Evolutionary conservation across 2,329 filamentous ascomycete species (phyloP).

Genomic region (Colletotrichum phormii): DNA sequence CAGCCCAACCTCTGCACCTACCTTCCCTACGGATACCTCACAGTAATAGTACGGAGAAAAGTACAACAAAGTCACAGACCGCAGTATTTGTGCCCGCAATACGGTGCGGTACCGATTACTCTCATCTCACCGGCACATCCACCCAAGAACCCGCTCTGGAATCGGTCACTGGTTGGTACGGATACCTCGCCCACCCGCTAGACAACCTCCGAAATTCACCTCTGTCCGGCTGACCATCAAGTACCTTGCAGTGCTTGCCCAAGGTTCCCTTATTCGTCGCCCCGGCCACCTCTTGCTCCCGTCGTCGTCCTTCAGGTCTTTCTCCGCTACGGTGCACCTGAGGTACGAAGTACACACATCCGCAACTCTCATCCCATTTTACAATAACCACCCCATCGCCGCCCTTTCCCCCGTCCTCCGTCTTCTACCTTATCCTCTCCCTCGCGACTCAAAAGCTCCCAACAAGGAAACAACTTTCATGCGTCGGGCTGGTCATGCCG

Average conservation of each 20-base stretch:
- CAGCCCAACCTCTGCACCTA: slow-evolving; percentile 20
- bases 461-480: background rate
- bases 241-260: background rate
- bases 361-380: slow-evolving; percentile 18
- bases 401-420: background rate
- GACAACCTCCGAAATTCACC: slow-evolving; percentile 29
- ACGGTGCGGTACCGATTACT: slow-evolving; percentile 12
- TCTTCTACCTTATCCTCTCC: slow-evolving; percentile 3
- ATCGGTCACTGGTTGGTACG: slow-evolving; percentile 20
- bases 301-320: background rate
- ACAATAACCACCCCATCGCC: slow-evolving; percentile 26
- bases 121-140: slow-evolving; percentile 5
- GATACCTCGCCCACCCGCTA: slow-evolving; percentile 15
- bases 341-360: slow-evolving; percentile 2
- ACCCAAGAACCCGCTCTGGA: slow-evolving; percentile 20
- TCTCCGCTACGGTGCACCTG: slow-evolving; percentile 1
- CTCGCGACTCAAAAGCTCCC: background rate
- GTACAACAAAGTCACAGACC: no score
- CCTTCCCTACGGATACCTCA: background rate
- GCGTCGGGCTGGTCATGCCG: background rate
- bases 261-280: slow-evolving; percentile 20
- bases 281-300: slow-evolving; percentile 8
- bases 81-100: background rate
- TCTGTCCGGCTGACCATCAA: slow-evolving; percentile 33
- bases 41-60: no score